Percentiles rank a stretch among this genome's conserved stretches.
phyloP scores from a whole-genome alignment of 2,329 filamentous ascomycete species.

The Ophiostoma quercus region DNA sequence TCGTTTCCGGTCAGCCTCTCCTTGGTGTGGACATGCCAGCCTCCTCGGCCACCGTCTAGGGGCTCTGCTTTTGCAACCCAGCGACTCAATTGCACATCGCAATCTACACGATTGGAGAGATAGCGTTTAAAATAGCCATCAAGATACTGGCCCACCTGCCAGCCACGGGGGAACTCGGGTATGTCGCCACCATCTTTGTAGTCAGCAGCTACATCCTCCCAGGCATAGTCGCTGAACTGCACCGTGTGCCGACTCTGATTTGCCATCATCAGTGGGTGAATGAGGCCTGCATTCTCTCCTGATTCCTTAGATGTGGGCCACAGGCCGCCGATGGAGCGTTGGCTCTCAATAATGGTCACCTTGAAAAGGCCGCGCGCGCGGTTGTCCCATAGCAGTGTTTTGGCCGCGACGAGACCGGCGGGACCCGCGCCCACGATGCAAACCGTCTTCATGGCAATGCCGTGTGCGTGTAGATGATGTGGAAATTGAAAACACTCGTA shows the following conservation, averaged over 20 bases:
- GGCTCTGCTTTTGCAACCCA: conserved; percentile 42
- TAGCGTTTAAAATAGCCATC: conserved; percentile 59
- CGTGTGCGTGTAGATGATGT: background rate
- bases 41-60: conserved; percentile 28
- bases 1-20: conserved; percentile 35
- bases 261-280: conserved; percentile 63
- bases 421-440: conserved; percentile 43
- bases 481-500: background rate
- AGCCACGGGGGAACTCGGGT: conserved; percentile 67
- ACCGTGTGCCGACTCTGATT: conserved; percentile 77
- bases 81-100: conserved; percentile 47
- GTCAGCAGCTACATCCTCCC: conserved; percentile 45
- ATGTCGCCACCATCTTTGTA: background rate
- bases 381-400: conserved; percentile 62
- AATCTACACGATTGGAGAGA: conserved; percentile 37
- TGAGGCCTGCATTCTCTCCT: conserved; percentile 44
- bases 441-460: conserved; percentile 5
- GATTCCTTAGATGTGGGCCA: conserved; percentile 55
- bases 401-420: conserved; percentile 64
- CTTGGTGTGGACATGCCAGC: conserved; percentile 38
- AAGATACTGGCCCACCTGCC: conserved; percentile 70
- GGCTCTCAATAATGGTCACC: conserved; percentile 66
- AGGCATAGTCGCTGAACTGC: conserved; percentile 66
- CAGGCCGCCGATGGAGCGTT: conserved; percentile 65
- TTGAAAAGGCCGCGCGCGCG: conserved; percentile 49